These are phyloP conservation scores for Polyplosphaeria fusca DNA, from an alignment of 495 filamentous ascomycete species.

Conservation along the genomic window DNA sequence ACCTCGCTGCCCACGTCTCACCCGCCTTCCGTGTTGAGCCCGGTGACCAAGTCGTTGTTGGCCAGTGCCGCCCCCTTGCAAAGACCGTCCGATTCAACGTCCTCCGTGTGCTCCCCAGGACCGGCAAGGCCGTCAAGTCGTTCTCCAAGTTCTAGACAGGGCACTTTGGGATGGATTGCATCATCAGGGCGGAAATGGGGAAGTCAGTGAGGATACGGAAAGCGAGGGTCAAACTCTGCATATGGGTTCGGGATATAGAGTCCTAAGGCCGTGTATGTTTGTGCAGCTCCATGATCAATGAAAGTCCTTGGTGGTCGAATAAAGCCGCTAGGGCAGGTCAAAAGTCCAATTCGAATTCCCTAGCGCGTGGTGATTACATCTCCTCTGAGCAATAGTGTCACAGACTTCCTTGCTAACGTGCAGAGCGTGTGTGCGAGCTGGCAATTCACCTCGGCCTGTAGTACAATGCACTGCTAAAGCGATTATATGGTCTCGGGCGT, in stretches of 20 bases:
- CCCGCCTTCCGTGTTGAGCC: conserved; percentile 99
- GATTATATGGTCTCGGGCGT: too few relatives aligned
- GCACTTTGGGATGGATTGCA: neutral
- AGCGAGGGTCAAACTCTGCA: conserved; percentile 26
- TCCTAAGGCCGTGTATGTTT: conserved; percentile 30
- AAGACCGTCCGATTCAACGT: conserved; percentile 99
- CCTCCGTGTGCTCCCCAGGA: conserved; percentile 91
- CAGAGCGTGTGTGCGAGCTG: too few relatives aligned
- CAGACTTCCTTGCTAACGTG: too few relatives aligned
- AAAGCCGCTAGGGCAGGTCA: conserved; percentile 21
- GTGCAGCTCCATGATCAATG: conserved; percentile 26
- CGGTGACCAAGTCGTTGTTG: conserved; percentile 97
- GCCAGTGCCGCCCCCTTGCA: conserved; percentile 95
- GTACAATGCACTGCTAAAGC: too few relatives aligned
- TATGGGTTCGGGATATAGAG: conserved; percentile 27
- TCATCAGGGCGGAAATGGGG: neutral
- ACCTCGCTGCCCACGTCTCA: conserved; percentile 96
- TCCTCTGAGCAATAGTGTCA: too few relatives aligned
- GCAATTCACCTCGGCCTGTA: too few relatives aligned
- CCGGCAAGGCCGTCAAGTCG: conserved; percentile 93
- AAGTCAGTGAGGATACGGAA: conserved; percentile 5
- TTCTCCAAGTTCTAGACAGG: conserved; percentile 92
- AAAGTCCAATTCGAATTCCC: conserved; percentile 26
- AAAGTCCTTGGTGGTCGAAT: conserved; percentile 22
- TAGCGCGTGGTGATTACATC: too few relatives aligned